Evolutionary conservation across 2,329 filamentous ascomycete species (phyloP).

Genomic region (Claviceps pusilla): DNA sequence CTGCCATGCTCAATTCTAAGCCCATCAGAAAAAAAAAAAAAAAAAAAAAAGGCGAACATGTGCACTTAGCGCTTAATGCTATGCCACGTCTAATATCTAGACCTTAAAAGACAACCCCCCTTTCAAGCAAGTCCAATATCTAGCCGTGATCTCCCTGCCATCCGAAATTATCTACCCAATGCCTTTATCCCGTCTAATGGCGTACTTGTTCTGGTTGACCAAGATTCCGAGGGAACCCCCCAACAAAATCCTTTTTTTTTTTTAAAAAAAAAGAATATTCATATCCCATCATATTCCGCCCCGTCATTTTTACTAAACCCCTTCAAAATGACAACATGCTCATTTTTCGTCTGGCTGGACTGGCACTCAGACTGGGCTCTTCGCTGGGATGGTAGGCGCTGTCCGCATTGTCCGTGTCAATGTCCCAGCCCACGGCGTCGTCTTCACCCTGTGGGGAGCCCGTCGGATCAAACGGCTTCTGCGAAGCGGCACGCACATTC

Average conservation of each 20-base stretch:
- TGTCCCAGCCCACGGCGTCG: constrained; percentile 65
- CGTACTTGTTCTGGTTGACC: too few species aligned
- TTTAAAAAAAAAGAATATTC: too few species aligned
- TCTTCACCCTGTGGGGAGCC: constrained; percentile 28
- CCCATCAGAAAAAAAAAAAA: background rate
- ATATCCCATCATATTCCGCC: too few species aligned
- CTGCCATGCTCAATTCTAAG: too few species aligned
- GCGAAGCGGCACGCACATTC: constrained; percentile 84
- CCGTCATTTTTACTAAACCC: too few species aligned
- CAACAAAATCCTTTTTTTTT: too few species aligned
- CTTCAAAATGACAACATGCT: constrained; percentile 43
- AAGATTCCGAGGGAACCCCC: too few species aligned
- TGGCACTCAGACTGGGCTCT: constrained; percentile 52
- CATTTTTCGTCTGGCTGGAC: constrained; percentile 58
- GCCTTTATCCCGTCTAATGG: too few species aligned
- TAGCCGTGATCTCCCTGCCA: background rate
- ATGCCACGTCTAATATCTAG: background rate
- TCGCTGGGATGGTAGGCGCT: constrained; percentile 56
- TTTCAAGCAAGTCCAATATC: background rate
- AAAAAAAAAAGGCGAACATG: background rate
- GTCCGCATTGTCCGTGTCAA: constrained; percentile 89
- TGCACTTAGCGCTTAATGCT: background rate
- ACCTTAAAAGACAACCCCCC: background rate
- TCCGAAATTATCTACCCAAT: too few species aligned
- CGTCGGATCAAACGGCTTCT: constrained; percentile 63